Base-by-base conservation (phyloP, 2,329 filamentous ascomycete species). In the Aulographum hederae region DNA sequence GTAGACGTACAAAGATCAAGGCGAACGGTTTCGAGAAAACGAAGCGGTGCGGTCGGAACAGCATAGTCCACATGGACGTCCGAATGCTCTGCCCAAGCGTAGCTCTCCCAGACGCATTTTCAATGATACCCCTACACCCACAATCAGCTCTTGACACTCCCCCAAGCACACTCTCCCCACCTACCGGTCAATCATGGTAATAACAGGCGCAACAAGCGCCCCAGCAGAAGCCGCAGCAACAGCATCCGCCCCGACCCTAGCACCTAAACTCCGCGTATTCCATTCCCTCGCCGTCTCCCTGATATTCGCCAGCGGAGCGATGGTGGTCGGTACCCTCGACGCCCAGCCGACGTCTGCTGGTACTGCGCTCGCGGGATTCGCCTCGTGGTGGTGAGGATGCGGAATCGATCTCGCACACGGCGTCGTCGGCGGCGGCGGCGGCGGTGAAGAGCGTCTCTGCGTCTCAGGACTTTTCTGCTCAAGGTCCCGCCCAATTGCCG, bases 161-260 rank as follows among this genome's bases (percentile, higher is more conserved):
- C 3, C 17, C 19, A 4, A 10, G 11, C 19, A 18, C 21, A 32
- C 30, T 6, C 8, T 31, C 23, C 13, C 21, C 8, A 45, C 58
- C 37, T 58, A 85, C 78, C 77, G 72, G 53, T 93, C 84, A 53
- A 94, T 89, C 41, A 89, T 76, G 23, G 78, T 78, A 39, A 93
- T 86, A 25, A 91, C 50, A 2, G 85, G 84, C 33, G 84, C 81
- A 30, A 93, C 77, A 37, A 89, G 58, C 5, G 66, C 67, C 2
- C 77, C 81, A 8, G 84, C 80, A 28, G 69, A 66, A 2, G 68
- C 65, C 2, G 81, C 84, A 44, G 76, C 74, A 28, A 67, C 52
- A 15, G 68, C 53, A 57, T 93, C 82, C 12, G 72, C 67, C 27
- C 63, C 69, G 10, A 91, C 47, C 32, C 82, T 67, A 40, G 65